phyloP scores from a whole-genome alignment of 2,329 filamentous ascomycete genomes.

The Graphilbum ipis-grandicollis region DNA sequence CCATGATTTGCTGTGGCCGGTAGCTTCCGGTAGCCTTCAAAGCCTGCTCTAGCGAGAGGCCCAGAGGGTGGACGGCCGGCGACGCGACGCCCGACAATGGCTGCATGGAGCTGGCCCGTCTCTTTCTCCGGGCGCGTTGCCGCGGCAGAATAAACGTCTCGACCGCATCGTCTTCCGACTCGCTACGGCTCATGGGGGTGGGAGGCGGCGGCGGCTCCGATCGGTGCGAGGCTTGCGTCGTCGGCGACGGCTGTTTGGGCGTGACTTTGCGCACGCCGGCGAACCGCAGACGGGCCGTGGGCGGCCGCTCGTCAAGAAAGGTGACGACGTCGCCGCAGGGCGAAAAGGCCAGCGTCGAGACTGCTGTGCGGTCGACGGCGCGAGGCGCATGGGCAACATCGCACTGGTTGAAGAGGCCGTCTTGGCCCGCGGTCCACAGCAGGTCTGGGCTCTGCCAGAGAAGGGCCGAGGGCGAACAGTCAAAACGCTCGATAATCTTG shows the following conservation, averaged over 20 bases:
- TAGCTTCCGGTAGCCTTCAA: slow-evolving; percentile 39
- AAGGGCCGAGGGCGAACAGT: slow-evolving; percentile 36
- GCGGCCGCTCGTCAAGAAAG: slow-evolving; percentile 41
- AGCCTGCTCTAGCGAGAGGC: slow-evolving; percentile 36
- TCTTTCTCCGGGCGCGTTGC: slow-evolving; percentile 19
- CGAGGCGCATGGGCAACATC: slow-evolving; percentile 47
- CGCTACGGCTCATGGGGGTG: slow-evolving; percentile 40
- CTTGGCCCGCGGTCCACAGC: slow-evolving; percentile 47
- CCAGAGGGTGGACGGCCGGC: slow-evolving; percentile 17
- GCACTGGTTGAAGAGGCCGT: slow-evolving; percentile 45
- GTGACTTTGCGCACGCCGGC: slow-evolving; percentile 7
- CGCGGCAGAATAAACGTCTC: slow-evolving; percentile 37
- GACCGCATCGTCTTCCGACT: slow-evolving; percentile 48
- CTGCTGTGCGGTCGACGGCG: slow-evolving; percentile 42
- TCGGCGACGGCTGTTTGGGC: neutral
- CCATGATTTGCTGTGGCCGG: slow-evolving; percentile 44
- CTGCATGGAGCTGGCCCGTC: slow-evolving; percentile 24
- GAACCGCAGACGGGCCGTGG: slow-evolving; percentile 24
- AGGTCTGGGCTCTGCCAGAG: slow-evolving; percentile 49
- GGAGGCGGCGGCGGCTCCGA: slow-evolving; percentile 15
- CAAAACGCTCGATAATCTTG: slow-evolving; percentile 45
- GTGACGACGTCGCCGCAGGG: slow-evolving; percentile 40
- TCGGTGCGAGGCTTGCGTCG: neutral
- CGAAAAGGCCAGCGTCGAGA: slow-evolving; percentile 44
- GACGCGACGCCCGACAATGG: slow-evolving; percentile 33